These are phyloP conservation scores for Trichoderma harzianum DNA, from an alignment of 2,329 filamentous ascomycete genomes.

Conservation along the genomic window DNA sequence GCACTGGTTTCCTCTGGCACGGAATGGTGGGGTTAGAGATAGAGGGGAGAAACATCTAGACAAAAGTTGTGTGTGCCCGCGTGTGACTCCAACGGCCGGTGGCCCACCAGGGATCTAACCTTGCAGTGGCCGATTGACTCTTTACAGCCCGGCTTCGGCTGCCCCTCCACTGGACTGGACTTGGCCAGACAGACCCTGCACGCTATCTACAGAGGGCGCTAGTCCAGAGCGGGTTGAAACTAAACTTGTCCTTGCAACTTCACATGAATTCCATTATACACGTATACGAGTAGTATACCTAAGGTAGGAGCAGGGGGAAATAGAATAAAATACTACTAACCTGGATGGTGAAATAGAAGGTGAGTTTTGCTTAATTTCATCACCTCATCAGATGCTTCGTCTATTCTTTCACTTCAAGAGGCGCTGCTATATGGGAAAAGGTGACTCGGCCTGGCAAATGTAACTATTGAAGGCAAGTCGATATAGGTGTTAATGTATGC, in stretches of 20 bases:
- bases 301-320: background rate
- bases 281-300: no score
- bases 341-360: background rate
- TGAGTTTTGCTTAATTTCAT: background rate
- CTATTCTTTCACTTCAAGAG: background rate
- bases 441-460: background rate
- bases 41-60: slow-evolving; percentile 14
- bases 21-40: slow-evolving; percentile 21
- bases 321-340: background rate
- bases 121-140: slow-evolving; percentile 12
- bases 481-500: background rate
- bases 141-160: slow-evolving; percentile 11
- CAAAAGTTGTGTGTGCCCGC: slow-evolving; percentile 10
- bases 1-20: slow-evolving; percentile 22
- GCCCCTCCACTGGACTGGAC: background rate
- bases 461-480: background rate
- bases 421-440: no score
- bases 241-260: no score
- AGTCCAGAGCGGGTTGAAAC: background rate
- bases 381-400: background rate
- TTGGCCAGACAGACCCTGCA: background rate
- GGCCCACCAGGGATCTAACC: slow-evolving; percentile 1
- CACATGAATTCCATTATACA: background rate
- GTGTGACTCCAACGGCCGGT: slow-evolving; percentile 9
- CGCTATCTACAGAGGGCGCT: background rate